These are phyloP conservation scores for Coffea canephora DNA, from an alignment of 257 asterid genomes.

Conservation along the genomic window DNA sequence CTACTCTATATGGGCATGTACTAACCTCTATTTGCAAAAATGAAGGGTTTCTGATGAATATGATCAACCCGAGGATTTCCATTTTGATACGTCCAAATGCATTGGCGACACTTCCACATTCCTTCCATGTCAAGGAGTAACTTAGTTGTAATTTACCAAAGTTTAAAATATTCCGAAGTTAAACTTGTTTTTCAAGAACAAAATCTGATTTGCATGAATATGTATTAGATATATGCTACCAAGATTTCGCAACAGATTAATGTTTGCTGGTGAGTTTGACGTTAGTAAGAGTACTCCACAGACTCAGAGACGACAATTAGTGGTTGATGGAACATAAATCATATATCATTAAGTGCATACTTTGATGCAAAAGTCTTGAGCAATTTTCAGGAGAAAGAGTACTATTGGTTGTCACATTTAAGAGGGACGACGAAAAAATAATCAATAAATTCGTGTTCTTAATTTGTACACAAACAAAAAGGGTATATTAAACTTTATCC, in stretches of 20 bases:
- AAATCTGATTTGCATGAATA: neutral
- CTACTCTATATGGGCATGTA: conserved; percentile 3
- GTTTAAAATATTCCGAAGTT: conserved; percentile 11
- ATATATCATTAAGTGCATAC: no score
- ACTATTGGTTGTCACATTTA: no score
- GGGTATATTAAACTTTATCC: no score
- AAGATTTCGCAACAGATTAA: no score
- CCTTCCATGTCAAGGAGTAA: conserved; percentile 30
- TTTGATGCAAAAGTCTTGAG: no score
- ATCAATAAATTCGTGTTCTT: no score
- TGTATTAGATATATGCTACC: neutral
- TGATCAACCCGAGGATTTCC: conserved; percentile 33
- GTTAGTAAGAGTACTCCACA: neutral
- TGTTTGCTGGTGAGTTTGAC: neutral
- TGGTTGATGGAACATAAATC: neutral
- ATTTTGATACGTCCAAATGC: conserved; percentile 47
- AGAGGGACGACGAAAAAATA: no score
- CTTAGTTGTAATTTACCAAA: conserved; percentile 9
- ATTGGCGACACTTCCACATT: conserved; percentile 54
- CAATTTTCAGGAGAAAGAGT: no score
- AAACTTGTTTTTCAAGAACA: neutral
- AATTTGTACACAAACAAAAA: no score
- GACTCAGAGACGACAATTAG: neutral
- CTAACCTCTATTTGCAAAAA: conserved; percentile 36
- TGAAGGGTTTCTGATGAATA: conserved; percentile 32